Evolutionary conservation across 2,329 filamentous ascomycete species (phyloP), one percentile per base, ranked within the genome.

Genomic region (Epichloe baconii): DNA sequence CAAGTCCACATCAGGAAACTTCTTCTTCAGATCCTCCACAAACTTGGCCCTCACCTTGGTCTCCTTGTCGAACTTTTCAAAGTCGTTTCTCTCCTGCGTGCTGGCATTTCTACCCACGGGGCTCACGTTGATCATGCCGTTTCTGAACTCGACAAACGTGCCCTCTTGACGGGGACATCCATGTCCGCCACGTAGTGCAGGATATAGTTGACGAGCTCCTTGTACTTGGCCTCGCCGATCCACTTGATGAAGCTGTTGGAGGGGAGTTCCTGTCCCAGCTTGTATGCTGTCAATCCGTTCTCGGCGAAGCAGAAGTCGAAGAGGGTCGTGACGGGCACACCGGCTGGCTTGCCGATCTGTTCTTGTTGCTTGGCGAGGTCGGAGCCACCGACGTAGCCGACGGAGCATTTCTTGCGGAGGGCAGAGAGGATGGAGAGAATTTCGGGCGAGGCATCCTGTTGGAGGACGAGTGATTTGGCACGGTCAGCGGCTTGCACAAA

Each of bases 241-340:
- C 84, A 95, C 61, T 80, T 69, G 73, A 97, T 95, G 79, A 97
- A 98, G 71, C 80, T 88, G 70, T 85, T 85, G 62, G 81, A 82
- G 1, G 83, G 75, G 52, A 97, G 80, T 51, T 79, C 76, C 66
- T 83, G 70, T 61, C 91, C 93, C 63, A 90, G 72, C 64, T 89
- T 88, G 77, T 79, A 95, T 43, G 91, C 93, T 2, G 86, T 94
- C 59, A 98, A 80, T 11, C 93, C 93, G 72, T 98, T 98, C 75
- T 98, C 93, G 53, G 89, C 76, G 74, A 98, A 98, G 79, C 86
- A 93, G 74, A 88, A 98, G 76, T 98, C 93, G 75, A 98, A 98
- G 62, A 97, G 82, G 55, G 80, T 75, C 49, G 83, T 89, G 55
- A 97, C 91, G 59, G 84, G 77, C 31, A 71, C 68, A 46, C 77